Base-by-base conservation (phyloP, 805 yeast genomes). In the Candida michaelii region DNA sequence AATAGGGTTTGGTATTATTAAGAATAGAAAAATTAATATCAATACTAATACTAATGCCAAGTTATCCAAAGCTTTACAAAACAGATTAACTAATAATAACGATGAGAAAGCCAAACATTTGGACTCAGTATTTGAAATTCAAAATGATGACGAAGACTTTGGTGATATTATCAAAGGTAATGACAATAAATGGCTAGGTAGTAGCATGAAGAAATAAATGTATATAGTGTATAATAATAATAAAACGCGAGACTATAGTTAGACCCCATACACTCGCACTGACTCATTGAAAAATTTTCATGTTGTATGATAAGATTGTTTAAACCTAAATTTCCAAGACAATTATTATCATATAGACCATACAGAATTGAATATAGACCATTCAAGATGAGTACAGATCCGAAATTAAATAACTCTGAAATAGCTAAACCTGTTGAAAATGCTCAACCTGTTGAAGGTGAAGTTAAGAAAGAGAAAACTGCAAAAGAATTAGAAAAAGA, bases 401-500 rank as follows among this genome's bases (percentile, higher is more conserved):
- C 11, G 8, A 16, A 27, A 36, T 7, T 12, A 15, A 42, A 34
- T 14, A 36, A 44, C 36, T n/a, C n/a, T n/a, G n/a, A n/a, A n/a
- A n/a, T n/a, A n/a, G n/a, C n/a, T n/a, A n/a, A n/a, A n/a, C n/a
- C n/a, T n/a, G n/a, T n/a, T n/a, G n/a, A n/a, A n/a, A n/a, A n/a
- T n/a, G n/a, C n/a, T n/a, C n/a, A n/a, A n/a, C n/a, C 21, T n/a
- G 7, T 18, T 3, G 49, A 36, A 21, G 35, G 31, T 12, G 55
- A 50, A 27, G 53, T 53, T 18, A 55, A 58, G 30, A 74, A 72
- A 54, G 79, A 72, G 30, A 85, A 85, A 67, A 81, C 89, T 31
- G 84, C 83, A 48, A 86, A 86, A 62, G 88, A 86, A 67, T 73
- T 87, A 41, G 95, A 88, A 63, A 88, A 86, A 59, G 96, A 88